These are phyloP conservation scores for Fraxinus excelsior DNA, from an alignment of 257 asterid species.

Conservation along the genomic window DNA sequence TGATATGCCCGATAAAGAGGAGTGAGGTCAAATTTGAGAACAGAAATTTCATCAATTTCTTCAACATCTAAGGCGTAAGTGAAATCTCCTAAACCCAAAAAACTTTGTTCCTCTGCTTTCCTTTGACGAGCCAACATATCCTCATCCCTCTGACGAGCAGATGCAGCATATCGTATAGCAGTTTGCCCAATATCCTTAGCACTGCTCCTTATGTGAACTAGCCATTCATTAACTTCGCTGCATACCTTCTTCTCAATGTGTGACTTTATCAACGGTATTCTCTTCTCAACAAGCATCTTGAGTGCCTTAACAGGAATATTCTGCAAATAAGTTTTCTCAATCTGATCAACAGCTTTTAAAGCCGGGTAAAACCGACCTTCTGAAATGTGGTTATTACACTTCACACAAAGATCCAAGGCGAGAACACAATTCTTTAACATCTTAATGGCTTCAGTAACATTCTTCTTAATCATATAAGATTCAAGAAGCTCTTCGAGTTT, in stretches of 20 bases:
- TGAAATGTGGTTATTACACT: slow-evolving; percentile 72
- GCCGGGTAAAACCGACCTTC: slow-evolving; percentile 90
- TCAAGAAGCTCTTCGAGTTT: slow-evolving; percentile 90
- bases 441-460: slow-evolving; percentile 79
- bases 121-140: slow-evolving; percentile 93
- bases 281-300: slow-evolving; percentile 52
- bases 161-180: slow-evolving; percentile 76
- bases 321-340: slow-evolving; percentile 72
- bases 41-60: slow-evolving; percentile 72
- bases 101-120: slow-evolving; percentile 84
- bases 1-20: slow-evolving; percentile 92
- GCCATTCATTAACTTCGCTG: slow-evolving; percentile 86
- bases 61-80: slow-evolving; percentile 79
- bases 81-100: slow-evolving; percentile 76
- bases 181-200: slow-evolving; percentile 86
- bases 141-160: slow-evolving; percentile 94
- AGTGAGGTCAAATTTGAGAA: slow-evolving; percentile 80
- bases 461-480: slow-evolving; percentile 68
- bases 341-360: slow-evolving; percentile 75
- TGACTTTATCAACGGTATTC: slow-evolving; percentile 67
- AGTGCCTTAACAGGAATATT: slow-evolving; percentile 69
- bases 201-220: slow-evolving; percentile 78
- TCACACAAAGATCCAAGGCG: slow-evolving; percentile 78
- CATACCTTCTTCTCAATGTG: slow-evolving; percentile 80
- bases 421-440: slow-evolving; percentile 74